Evolutionary conservation across 441 rosid genomes (phyloP), one percentile per base, ranked within the genome.

Genomic region (Biscutella laevigata): DNA sequence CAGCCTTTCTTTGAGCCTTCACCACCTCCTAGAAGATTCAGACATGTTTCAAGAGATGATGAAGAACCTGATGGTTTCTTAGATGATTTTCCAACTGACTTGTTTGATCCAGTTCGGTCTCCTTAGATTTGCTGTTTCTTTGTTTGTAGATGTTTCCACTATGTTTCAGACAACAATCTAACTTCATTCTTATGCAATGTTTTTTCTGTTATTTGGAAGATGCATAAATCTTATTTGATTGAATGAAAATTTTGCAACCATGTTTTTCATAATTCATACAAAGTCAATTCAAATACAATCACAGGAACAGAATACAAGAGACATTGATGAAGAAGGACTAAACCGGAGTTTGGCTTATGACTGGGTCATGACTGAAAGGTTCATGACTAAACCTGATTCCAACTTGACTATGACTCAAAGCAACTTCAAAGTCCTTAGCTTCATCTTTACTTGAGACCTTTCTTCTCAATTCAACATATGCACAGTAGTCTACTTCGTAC

Each of bases 61-160:
- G 67, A 61, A 4, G n/a, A n/a, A n/a, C 16, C 38, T 64, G 86
- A 83, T 27, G 45, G 71, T 11, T 79, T 84, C 74, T 82, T 80
- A 3, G 91, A 89, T 7, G 89, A 86, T 66, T 82, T 90, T 36
- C 95, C 97, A 0, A 37, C 77, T 0, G 94, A 82, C 57, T 72
- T 86, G 74, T 83, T 84, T 32, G 89, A 89, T 69, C 77, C 76
- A 5, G 78, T 80, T 11, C 82, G 65, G 4, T 72, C 72, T 64
- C 83, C 94, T 37, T 77, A 17, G 52, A 46, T 13, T 71, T 64
- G 68, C n/a, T n/a, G n/a, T 44, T 35, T 16, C 49, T 7, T 43
- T 24, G 44, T 11, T 17, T 24, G 6, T 34, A 48, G 12, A 11
- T 45, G 32, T 16, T 39, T 46, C 24, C 45, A 26, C 7, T 38